Conservation (phyloP, 2,329 filamentous ascomycete species). For the Phyllosticta capitalensis region DNA sequence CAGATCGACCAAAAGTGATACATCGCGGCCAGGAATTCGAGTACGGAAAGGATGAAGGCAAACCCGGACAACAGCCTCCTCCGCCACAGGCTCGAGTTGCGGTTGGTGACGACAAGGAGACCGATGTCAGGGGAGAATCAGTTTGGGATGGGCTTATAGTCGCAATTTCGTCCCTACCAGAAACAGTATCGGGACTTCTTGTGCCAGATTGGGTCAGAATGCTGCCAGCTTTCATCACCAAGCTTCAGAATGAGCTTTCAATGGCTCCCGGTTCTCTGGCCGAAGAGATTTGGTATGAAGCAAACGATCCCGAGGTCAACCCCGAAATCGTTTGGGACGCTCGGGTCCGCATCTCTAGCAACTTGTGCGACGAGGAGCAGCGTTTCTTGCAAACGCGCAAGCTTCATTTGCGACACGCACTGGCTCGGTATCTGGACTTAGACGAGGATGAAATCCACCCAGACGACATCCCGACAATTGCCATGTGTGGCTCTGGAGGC, state of each 20-base stretch:
- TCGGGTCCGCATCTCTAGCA: conserved; percentile 67
- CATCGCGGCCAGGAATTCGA: not conserved
- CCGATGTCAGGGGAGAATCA: conserved; percentile 14
- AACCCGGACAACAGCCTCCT: conserved; percentile 22
- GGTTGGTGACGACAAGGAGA: conserved; percentile 18
- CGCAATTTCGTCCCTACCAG: conserved; percentile 21
- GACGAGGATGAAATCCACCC: conserved; percentile 75
- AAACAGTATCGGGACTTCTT: conserved; percentile 55
- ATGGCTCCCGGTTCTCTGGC: conserved; percentile 81
- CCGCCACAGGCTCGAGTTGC: conserved; percentile 25
- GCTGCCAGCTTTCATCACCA: conserved; percentile 67
- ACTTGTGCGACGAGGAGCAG: conserved; percentile 76
- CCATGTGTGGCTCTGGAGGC: conserved; percentile 88
- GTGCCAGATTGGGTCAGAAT: conserved; percentile 73
- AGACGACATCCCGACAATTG: conserved; percentile 86
- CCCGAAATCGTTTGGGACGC: conserved; percentile 82
- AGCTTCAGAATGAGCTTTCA: conserved; percentile 79
- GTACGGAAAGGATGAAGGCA: conserved; percentile 6
- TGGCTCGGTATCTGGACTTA: conserved; percentile 75
- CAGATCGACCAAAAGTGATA: not conserved
- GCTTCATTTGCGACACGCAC: conserved; percentile 56
- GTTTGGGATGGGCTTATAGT: conserved; percentile 25
- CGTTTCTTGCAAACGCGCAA: conserved; percentile 62
- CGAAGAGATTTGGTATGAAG: conserved; percentile 88
- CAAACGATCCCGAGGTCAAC: conserved; percentile 71